Conservation (phyloP, 371 early-diverging fungal species). For the Rhizopus sp. region DNA sequence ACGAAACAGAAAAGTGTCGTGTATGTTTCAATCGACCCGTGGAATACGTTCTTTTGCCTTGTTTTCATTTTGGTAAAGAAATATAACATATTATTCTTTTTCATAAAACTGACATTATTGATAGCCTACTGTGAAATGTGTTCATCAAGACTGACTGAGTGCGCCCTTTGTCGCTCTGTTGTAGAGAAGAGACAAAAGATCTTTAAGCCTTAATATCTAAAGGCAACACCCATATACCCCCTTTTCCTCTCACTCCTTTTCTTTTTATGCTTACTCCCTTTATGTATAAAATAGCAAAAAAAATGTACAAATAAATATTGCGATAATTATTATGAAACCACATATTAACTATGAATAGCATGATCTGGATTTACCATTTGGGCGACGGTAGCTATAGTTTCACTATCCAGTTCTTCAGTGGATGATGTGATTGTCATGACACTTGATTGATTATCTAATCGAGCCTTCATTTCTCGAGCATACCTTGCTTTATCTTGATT, state of each 20-base stretch:
- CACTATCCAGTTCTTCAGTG: slow-evolving; percentile 20
- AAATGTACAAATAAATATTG: background rate
- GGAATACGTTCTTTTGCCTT: slow-evolving; percentile 36
- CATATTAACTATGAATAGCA: background rate
- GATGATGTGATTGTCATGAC: slow-evolving; percentile 2
- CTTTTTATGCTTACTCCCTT: background rate
- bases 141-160: slow-evolving; percentile 33
- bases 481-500: slow-evolving; percentile 74
- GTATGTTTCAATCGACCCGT: slow-evolving; percentile 38
- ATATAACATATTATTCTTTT: background rate
- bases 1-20: slow-evolving; percentile 30
- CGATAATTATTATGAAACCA: background rate
- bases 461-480: slow-evolving; percentile 63
- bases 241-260: background rate
- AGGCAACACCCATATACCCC: no score
- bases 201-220: slow-evolving; percentile 13
- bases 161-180: slow-evolving; percentile 37
- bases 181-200: slow-evolving; percentile 28
- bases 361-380: slow-evolving; percentile 28
- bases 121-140: slow-evolving; percentile 44
- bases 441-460: background rate
- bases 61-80: slow-evolving; percentile 43
- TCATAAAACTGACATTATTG: slow-evolving; percentile 5
- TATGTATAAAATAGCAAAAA: slow-evolving; percentile 6
- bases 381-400: slow-evolving; percentile 25